Percentiles rank a stretch among this genome's conserved stretches.
phyloP scores from a whole-genome alignment of 257 asterid species.

The Solanum sitiens region DNA sequence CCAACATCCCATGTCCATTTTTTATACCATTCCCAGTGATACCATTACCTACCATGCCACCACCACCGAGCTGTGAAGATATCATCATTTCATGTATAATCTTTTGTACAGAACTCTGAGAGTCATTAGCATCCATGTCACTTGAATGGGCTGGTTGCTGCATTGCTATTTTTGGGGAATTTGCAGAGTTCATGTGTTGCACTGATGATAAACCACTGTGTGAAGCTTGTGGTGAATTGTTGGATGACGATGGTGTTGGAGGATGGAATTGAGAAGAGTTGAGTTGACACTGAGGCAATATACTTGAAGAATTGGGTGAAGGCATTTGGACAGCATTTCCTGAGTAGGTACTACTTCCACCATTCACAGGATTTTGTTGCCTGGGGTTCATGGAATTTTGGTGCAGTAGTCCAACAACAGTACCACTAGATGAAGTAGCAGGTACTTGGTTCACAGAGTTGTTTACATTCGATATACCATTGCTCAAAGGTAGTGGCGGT shows the following conservation, averaged over 20 bases:
- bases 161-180: constrained; percentile 53
- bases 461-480: constrained; percentile 34
- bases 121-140: constrained; percentile 57
- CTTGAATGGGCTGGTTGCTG: constrained; percentile 54
- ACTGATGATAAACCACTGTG: constrained; percentile 32
- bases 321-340: constrained; percentile 52
- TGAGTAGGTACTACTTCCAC: constrained; percentile 35
- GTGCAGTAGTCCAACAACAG: constrained; percentile 44
- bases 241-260: constrained; percentile 55
- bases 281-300: constrained; percentile 39
- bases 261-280: constrained; percentile 54
- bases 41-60: constrained; percentile 41
- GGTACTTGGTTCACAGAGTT: constrained; percentile 28
- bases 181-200: constrained; percentile 27
- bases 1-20: constrained; percentile 36
- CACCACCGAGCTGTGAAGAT: constrained; percentile 60
- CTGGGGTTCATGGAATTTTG: constrained; percentile 75
- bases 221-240: constrained; percentile 41
- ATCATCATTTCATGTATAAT: constrained; percentile 72
- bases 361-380: constrained; percentile 34
- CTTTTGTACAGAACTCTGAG: constrained; percentile 87
- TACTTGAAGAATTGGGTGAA: constrained; percentile 56
- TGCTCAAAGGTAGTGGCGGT: constrained; percentile 34
- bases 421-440: constrained; percentile 30
- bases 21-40: constrained; percentile 40